Evolutionary conservation across 768 basidiomycete species (phyloP).

Genomic region (Boletus edulis): DNA sequence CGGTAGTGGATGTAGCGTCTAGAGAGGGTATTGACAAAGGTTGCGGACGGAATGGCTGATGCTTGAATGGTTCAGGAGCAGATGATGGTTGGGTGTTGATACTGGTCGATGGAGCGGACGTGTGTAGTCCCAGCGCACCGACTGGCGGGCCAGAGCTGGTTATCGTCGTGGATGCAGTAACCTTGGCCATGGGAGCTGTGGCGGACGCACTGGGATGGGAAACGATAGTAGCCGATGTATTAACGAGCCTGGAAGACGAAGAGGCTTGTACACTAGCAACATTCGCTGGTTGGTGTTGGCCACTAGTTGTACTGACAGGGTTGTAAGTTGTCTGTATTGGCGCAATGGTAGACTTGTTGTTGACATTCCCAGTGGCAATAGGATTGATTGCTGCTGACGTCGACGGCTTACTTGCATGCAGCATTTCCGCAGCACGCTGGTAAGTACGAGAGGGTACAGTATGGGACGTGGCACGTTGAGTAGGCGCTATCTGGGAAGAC

Average conservation of each 20-base stretch:
- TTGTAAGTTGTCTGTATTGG: conserved; percentile 8
- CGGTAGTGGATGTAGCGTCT: conserved; percentile 9
- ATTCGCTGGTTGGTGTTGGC: conserved; percentile 13
- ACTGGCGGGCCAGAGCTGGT: conserved; percentile 1
- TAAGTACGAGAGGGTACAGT: conserved; percentile 19
- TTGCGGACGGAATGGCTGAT: conserved; percentile 20
- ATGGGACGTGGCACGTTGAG: conserved; percentile 21
- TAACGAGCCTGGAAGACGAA: conserved; percentile 9
- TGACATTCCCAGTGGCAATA: background rate
- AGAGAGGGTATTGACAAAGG: conserved; percentile 11
- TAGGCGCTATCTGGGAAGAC: conserved; percentile 4
- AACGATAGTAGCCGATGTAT: background rate
- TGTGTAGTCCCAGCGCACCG: conserved; percentile 10
- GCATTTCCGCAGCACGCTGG: conserved; percentile 24
- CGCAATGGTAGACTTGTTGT: conserved; percentile 7
- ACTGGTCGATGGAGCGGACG: background rate
- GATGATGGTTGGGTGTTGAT: conserved; percentile 9
- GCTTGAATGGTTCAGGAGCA: conserved; percentile 17
- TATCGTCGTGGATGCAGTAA: background rate
- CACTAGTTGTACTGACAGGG: background rate
- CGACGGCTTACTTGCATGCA: conserved; percentile 20
- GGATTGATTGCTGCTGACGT: background rate
- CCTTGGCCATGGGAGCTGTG: conserved; percentile 9
- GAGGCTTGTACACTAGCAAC: conserved; percentile 1
- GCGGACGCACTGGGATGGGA: conserved; percentile 1